Evolutionary conservation across 208 protist genomes (phyloP).

Genomic region (Naegleria fowleri): DNA sequence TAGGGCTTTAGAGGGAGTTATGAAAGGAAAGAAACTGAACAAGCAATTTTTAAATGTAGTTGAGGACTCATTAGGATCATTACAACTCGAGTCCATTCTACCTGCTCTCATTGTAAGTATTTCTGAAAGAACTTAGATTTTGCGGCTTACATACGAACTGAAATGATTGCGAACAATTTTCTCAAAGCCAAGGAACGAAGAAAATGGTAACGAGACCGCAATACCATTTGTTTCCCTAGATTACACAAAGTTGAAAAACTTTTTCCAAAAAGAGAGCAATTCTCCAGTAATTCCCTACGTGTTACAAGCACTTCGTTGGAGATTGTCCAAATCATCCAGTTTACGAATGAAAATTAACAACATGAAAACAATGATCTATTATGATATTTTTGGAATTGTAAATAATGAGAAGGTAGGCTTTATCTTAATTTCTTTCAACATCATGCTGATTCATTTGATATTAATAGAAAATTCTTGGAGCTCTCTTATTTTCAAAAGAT

Average conservation of each 20-base stretch:
- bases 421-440: not conserved
- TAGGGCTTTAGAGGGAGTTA: not conserved
- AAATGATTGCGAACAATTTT: not conserved
- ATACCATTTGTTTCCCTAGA: not conserved
- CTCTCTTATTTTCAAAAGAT: not conserved
- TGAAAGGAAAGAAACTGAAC: not conserved
- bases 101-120: not conserved
- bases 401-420: not conserved
- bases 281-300: not conserved
- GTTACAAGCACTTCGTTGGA: not conserved
- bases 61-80: not conserved
- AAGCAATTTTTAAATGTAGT: not conserved
- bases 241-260: not conserved
- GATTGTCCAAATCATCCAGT: not conserved
- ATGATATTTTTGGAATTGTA: not conserved
- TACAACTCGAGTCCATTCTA: not conserved
- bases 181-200: not conserved
- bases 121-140: too few species aligned
- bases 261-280: not conserved
- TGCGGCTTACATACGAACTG: too few species aligned
- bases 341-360: not conserved
- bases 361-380: not conserved
- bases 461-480: not conserved
- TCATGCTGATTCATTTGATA: not conserved
- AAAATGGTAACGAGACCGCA: not conserved